phyloP scores from a whole-genome alignment of 176 grass and related monocot genomes.

The Luzula sylvatica region DNA sequence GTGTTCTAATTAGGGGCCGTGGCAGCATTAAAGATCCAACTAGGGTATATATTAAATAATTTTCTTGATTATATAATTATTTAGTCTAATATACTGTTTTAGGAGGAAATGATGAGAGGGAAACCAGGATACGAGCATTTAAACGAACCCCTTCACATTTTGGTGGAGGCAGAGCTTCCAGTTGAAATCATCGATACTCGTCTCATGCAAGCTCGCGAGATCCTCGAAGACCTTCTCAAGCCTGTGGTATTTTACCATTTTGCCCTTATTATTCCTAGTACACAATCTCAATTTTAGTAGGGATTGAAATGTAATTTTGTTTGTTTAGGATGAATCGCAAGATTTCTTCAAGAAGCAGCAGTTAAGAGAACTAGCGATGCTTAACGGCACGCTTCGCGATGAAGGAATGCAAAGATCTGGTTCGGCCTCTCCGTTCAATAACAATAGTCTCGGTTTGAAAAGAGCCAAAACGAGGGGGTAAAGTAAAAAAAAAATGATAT shows the following conservation, averaged over 20 bases:
- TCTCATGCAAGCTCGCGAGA: slow-evolving; percentile 80
- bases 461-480: slow-evolving; percentile 89
- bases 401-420: slow-evolving; percentile 81
- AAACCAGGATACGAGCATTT: slow-evolving; percentile 94
- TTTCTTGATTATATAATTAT: neutral
- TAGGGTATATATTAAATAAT: slow-evolving; percentile 34
- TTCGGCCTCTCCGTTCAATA: slow-evolving; percentile 69
- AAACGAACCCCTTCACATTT: slow-evolving; percentile 89
- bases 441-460: slow-evolving; percentile 85
- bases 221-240: slow-evolving; percentile 80
- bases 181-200: slow-evolving; percentile 72
- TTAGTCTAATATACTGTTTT: neutral
- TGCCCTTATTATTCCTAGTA: slow-evolving; percentile 1
- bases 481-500: slow-evolving; percentile 1
- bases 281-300: neutral
- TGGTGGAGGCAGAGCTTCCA: slow-evolving; percentile 85
- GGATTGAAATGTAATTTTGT: neutral
- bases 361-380: slow-evolving; percentile 76
- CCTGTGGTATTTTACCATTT: slow-evolving; percentile 51
- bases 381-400: slow-evolving; percentile 89
- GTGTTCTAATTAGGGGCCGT: slow-evolving; percentile 85
- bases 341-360: slow-evolving; percentile 99
- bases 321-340: slow-evolving; percentile 75
- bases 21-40: slow-evolving; percentile 97
- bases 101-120: slow-evolving; percentile 94